These are phyloP conservation scores for Cercospora citrullina DNA, from an alignment of 2,329 filamentous ascomycete species.

Conservation along the genomic window DNA sequence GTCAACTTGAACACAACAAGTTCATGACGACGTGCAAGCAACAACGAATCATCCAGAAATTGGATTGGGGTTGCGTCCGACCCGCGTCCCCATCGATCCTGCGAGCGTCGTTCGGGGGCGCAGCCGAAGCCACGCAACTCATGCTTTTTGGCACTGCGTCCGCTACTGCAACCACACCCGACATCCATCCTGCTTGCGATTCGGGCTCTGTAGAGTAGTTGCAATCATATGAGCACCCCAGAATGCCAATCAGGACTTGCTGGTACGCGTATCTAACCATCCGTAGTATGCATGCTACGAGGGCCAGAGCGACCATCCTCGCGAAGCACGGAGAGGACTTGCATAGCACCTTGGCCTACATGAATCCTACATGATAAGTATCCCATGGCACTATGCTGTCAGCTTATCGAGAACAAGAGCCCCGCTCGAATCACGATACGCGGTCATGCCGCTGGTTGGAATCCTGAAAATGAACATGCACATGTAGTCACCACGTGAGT, in stretches of 20 bases:
- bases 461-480: neutral
- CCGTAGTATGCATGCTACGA: neutral
- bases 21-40: too few relatives aligned
- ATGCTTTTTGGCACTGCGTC: neutral
- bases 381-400: neutral
- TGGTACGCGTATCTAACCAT: neutral
- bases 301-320: neutral
- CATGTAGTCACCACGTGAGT: neutral
- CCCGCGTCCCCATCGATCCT: neutral
- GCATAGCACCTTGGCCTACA: neutral
- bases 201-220: neutral
- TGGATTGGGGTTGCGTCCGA: neutral
- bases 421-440: neutral
- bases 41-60: neutral
- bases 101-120: neutral
- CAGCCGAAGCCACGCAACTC: neutral
- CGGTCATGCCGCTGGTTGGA: neutral
- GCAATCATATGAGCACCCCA: neutral
- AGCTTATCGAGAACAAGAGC: neutral
- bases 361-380: neutral
- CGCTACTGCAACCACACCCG: neutral
- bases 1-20: neutral
- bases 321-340: neutral
- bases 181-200: neutral
- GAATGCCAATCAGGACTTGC: neutral